Evolutionary conservation across 768 basidiomycete genomes (phyloP).

Genomic region (Suillus ampliporus): DNA sequence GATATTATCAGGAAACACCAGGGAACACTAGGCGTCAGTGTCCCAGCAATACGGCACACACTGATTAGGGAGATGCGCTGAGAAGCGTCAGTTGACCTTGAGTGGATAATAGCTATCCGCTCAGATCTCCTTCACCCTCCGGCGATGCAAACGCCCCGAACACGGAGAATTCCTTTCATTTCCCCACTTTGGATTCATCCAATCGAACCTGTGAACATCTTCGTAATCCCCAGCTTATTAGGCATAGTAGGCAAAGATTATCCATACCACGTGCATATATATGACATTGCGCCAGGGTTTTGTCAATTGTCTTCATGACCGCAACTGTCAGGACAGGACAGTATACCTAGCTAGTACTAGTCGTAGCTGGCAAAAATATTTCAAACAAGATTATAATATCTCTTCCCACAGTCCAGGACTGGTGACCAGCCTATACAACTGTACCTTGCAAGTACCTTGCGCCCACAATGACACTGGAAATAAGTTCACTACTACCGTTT

Average conservation of each 20-base stretch:
- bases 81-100: constrained; percentile 3
- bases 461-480: neutral
- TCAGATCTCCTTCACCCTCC: constrained; percentile 40
- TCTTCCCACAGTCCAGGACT: constrained; percentile 4
- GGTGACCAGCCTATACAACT: no score
- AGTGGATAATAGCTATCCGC: no score
- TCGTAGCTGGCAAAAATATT: neutral
- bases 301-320: neutral
- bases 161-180: constrained; percentile 33
- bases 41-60: neutral
- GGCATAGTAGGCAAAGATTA: neutral
- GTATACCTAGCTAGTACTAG: no score
- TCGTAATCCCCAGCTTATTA: neutral
- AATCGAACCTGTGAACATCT: neutral
- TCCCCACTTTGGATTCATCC: neutral
- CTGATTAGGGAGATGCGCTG: neutral
- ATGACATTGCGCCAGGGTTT: neutral
- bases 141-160: constrained; percentile 39
- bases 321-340: no score
- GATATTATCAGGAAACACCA: neutral
- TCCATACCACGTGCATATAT: neutral
- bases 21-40: neutral
- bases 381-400: neutral
- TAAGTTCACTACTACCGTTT: neutral
- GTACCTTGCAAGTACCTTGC: neutral